These are phyloP conservation scores for Paraphaeosphaeria sporulosa DNA, from an alignment of 2,329 filamentous ascomycete genomes.

Conservation along the genomic window DNA sequence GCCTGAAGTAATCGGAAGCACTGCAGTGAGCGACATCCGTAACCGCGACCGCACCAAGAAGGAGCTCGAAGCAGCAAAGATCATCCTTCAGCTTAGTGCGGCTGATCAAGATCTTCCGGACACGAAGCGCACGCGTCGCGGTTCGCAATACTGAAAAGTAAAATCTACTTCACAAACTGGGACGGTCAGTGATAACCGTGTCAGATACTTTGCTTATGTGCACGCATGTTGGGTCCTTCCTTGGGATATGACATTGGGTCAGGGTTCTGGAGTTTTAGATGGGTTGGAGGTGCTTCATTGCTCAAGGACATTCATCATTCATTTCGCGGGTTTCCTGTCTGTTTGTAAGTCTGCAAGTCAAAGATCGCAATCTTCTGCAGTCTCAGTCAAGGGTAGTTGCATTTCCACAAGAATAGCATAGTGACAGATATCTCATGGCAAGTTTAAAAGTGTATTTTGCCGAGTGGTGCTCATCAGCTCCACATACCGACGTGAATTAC, in stretches of 20 bases:
- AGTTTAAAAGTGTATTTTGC: not conserved
- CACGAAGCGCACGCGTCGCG: constrained; percentile 41
- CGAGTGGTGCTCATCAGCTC: not conserved
- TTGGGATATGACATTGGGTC: constrained; percentile 13
- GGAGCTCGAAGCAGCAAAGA: constrained; percentile 47
- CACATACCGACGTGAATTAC: not conserved
- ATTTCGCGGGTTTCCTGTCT: not conserved
- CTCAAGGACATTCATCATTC: constrained; percentile 11
- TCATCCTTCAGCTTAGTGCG: constrained; percentile 42
- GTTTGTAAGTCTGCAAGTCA: not conserved
- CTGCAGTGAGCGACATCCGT: constrained; percentile 8
- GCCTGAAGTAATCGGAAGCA: not conserved
- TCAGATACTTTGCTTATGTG: constrained; percentile 12
- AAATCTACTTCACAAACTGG: not conserved
- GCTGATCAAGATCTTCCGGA: constrained; percentile 31
- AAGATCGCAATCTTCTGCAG: not conserved
- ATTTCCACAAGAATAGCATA: constrained; percentile 10
- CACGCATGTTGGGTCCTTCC: constrained; percentile 24
- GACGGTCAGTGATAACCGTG: not conserved
- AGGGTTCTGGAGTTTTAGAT: constrained; percentile 12
- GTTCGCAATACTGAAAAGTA: constrained; percentile 28
- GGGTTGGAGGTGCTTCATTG: constrained; percentile 8
- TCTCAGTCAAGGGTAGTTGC: not conserved
- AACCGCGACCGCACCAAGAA: constrained; percentile 20
- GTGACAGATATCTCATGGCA: not conserved